Base-by-base conservation (phyloP, 2,329 filamentous ascomycete species). In the Cryphonectria radicalis region DNA sequence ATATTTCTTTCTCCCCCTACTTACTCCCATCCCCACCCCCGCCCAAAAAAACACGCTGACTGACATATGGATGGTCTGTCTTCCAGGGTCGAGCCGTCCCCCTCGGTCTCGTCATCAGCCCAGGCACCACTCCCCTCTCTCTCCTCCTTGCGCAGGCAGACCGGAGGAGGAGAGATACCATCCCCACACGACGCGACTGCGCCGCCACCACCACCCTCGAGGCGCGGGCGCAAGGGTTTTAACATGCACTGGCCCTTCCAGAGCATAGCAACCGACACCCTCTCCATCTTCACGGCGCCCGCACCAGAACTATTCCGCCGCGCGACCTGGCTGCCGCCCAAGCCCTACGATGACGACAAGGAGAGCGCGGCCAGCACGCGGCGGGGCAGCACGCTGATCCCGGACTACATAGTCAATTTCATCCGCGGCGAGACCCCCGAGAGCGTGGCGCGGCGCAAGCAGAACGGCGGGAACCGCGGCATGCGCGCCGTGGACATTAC, bases 321-420 rank as follows among this genome's bases (percentile, higher is more conserved):
- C n/a, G 73, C 74, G 7, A 78, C 78, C 10, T 78, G 76, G 76
- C 75, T 77, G 66, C 76, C 74, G 13, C 74, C 46, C 1, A 42
- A 62, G 14, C 17, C 32, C 40, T 19, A 25, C 60, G 63, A 62
- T 50, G 28, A 43, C 35, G 73, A 75, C 28, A 74, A 73, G n/a
- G 74, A 70, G 65, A 67, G 68, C 17, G 66, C 60, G 11, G 73
- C 73, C 11, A 67, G 73, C 40, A 40, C 35, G 3, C 63, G 72
- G 46, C 71, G 73, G 64, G 81, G 83, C 70, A 80, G 80, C 69
- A 82, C 84, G 68, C 81, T 88, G 43, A 82, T 88, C 22, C 86
- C 86, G 11, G 86, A 88, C 77, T 88, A 88, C 74, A 84, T 88
- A 57, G 81, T 86, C 73, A 85, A 87, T 77, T 88, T 85, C 76